A percentile compares a stretch with the other conserved stretches of the same genome.
Conservation (phyloP, 202 grass and related monocot genomes). For the Schoenoplectus triqueter region DNA sequence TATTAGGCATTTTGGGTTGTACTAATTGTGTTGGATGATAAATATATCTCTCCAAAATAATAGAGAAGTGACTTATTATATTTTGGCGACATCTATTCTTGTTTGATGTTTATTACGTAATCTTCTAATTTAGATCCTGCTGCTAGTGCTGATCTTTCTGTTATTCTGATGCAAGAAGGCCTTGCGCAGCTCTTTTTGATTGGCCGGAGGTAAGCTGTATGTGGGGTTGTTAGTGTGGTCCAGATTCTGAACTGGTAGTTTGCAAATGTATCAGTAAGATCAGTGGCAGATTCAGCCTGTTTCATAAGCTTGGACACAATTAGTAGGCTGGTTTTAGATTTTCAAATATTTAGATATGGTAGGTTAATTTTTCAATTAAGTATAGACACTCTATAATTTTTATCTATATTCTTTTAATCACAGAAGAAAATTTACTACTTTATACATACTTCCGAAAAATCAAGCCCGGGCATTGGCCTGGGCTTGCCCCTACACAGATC, state of each 20-base stretch:
- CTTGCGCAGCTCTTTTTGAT: constrained; percentile 88
- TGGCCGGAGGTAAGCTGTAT: constrained; percentile 64
- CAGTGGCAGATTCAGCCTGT: too few species aligned
- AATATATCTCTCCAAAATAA: not conserved
- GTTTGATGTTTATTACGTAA: constrained; percentile 25
- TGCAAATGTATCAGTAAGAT: not conserved
- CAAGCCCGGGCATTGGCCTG: too few species aligned
- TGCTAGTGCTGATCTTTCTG: constrained; percentile 93
- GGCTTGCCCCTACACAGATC: too few species aligned
- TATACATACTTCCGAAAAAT: too few species aligned
- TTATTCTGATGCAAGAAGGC: constrained; percentile 99
- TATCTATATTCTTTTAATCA: too few species aligned
- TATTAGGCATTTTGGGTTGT: constrained; percentile 13
- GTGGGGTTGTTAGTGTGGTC: not conserved
- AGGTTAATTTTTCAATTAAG: too few species aligned
- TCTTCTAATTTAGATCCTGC: constrained; percentile 66
- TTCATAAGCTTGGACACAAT: too few species aligned
- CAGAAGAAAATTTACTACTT: too few species aligned
- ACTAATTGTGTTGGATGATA: not conserved
- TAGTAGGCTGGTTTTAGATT: too few species aligned
- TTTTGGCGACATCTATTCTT: not conserved
- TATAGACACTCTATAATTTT: too few species aligned
- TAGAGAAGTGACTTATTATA: constrained; percentile 18
- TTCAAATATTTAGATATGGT: too few species aligned
- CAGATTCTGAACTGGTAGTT: constrained; percentile 11